Conservation (phyloP, 1,284 basidiomycete genomes). For the Sanghuangporus sanghuang region DNA sequence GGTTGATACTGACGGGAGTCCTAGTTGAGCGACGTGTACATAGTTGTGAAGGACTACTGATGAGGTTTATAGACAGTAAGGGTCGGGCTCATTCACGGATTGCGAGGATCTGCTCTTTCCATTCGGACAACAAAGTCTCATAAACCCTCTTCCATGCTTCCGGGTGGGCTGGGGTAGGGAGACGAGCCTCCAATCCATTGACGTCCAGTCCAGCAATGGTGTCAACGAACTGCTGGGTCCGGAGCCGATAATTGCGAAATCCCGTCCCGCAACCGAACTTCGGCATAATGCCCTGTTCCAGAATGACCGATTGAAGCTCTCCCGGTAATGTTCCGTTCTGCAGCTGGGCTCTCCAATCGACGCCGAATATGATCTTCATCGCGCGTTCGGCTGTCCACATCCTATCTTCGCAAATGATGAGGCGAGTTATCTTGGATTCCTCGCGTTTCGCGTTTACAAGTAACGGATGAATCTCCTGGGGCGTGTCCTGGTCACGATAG, state of each 20-base stretch:
- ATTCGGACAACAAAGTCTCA: background rate
- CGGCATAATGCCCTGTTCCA: background rate
- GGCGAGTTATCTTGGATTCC: background rate
- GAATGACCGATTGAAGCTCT: background rate
- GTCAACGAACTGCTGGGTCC: background rate
- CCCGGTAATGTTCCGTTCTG: background rate
- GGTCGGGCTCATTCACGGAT: background rate
- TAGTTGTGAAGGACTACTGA: too few species aligned
- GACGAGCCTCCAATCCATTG: background rate
- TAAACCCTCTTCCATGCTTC: background rate
- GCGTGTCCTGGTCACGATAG: background rate
- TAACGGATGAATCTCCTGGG: background rate
- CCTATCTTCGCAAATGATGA: background rate
- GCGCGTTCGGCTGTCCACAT: background rate
- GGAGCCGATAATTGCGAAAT: background rate
- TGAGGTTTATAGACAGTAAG: background rate
- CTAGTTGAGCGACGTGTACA: too few species aligned
- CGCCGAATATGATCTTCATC: background rate
- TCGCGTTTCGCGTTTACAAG: background rate
- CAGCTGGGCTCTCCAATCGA: background rate
- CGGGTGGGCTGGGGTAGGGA: background rate
- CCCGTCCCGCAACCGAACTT: background rate
- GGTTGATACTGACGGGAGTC: too few species aligned
- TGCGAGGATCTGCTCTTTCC: background rate
- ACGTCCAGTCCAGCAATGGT: background rate